Percentiles rank a stretch among this genome's conserved stretches.
These are phyloP conservation scores for Nyssa sinensis DNA, from an alignment of 148 eudicot species.

Conservation along the genomic window DNA sequence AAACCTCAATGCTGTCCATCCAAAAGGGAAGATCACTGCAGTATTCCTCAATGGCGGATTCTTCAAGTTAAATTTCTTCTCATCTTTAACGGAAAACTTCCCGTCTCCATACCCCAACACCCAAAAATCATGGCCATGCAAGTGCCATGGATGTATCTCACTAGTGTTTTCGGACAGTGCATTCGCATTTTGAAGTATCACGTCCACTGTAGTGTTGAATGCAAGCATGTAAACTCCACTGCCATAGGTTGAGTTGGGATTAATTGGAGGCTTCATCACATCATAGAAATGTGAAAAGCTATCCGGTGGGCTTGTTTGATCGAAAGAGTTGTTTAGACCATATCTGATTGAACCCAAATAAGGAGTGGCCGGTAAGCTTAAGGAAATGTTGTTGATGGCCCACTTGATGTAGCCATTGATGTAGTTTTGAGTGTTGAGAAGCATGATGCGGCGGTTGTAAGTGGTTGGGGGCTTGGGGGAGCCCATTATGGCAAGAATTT, in stretches of 20 bases:
- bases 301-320: conserved; percentile 44
- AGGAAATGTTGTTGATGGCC: conserved; percentile 84
- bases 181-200: conserved; percentile 80
- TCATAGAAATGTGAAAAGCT: conserved; percentile 39
- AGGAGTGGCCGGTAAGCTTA: conserved; percentile 63
- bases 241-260: conserved; percentile 55
- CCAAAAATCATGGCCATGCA: conserved; percentile 95
- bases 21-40: conserved; percentile 66
- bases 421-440: conserved; percentile 73
- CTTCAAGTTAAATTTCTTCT: conserved; percentile 49
- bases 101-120: conserved; percentile 91
- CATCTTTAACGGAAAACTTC: conserved; percentile 42
- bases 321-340: conserved; percentile 31
- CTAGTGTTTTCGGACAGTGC: conserved; percentile 42
- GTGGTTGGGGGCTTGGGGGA: conserved; percentile 47
- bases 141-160: conserved; percentile 88
- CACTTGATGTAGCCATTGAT: conserved; percentile 62
- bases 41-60: conserved; percentile 81
- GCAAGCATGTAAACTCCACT: conserved; percentile 51
- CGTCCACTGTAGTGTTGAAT: conserved; percentile 50
- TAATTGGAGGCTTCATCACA: conserved; percentile 33
- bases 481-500: conserved; percentile 43
- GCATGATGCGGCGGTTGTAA: conserved; percentile 38
- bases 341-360: conserved; percentile 61
- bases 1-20: conserved; percentile 86